Conservation (phyloP, 108 stramenopile genomes). For the Parietichytrium sp. region DNA sequence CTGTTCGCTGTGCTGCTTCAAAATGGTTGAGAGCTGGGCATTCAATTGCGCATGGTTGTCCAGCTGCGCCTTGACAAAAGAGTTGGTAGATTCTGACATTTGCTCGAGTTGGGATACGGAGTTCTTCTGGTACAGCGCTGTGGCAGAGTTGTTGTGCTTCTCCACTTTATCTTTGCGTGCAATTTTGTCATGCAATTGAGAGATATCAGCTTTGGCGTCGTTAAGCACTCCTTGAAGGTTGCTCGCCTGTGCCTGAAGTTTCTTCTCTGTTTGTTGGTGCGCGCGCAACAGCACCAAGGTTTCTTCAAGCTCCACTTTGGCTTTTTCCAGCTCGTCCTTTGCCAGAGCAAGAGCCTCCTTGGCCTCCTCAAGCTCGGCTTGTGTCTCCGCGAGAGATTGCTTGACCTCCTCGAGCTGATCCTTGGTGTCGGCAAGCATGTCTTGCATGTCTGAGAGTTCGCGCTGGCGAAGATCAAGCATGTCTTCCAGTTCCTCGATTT, state of each 20-base stretch:
- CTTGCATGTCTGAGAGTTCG: slow-evolving; percentile 51
- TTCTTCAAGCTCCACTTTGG: background rate
- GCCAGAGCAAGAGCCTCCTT: slow-evolving; percentile 39
- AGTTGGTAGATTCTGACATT: background rate
- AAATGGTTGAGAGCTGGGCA: background rate
- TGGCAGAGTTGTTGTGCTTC: background rate
- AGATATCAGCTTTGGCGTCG: slow-evolving; percentile 1
- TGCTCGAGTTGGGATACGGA: background rate
- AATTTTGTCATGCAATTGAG: background rate
- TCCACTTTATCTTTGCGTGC: background rate
- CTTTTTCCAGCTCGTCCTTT: background rate
- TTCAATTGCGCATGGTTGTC: background rate
- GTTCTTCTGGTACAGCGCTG: background rate
- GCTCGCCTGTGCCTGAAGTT: background rate
- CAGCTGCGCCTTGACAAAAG: slow-evolving; percentile 1
- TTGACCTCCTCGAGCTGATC: slow-evolving; percentile 47
- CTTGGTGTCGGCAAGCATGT: slow-evolving; percentile 39
- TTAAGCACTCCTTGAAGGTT: background rate
- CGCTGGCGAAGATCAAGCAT: background rate
- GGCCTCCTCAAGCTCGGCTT: slow-evolving; percentile 42
- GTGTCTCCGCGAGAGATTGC: background rate
- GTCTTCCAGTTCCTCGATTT: slow-evolving; percentile 28
- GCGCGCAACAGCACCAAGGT: slow-evolving; percentile 34
- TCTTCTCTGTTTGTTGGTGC: slow-evolving; percentile 15
- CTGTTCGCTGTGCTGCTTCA: background rate